A percentile compares a stretch with the other conserved stretches of the same genome.
phyloP scores from a whole-genome alignment of 176 grass and related monocot genomes.

The Zizania latifolia region DNA sequence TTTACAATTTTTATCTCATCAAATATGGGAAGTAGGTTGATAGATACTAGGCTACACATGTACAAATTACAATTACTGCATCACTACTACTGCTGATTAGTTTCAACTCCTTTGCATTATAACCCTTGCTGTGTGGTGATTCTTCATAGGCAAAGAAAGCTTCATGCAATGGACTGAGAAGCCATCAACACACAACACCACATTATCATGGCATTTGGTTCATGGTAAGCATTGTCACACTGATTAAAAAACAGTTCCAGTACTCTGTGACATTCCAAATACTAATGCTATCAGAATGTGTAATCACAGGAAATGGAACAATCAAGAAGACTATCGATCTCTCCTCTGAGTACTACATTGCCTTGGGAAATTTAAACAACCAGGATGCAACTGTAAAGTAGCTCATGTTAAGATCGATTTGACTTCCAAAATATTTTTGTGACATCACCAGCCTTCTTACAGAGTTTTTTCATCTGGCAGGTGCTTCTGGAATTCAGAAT shows the following conservation, averaged over 20 bases:
- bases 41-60: not conserved
- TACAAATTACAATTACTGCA: not conserved
- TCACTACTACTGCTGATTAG: not conserved
- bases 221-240: constrained; percentile 18
- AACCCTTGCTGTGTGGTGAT: not conserved
- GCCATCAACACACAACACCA: constrained; percentile 41
- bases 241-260: not conserved
- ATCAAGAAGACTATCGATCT: constrained; percentile 34
- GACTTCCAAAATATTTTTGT: not conserved
- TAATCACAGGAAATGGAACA: constrained; percentile 47
- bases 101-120: not conserved
- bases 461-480: constrained; percentile 26
- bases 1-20: not conserved
- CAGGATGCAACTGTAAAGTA: constrained; percentile 29
- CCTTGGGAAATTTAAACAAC: constrained; percentile 52
- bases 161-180: constrained; percentile 45
- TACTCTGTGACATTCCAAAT: not conserved
- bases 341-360: constrained; percentile 44
- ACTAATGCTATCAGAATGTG: not conserved
- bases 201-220: constrained; percentile 43
- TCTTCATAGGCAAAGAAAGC: constrained; percentile 39
- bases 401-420: not conserved
- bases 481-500: constrained; percentile 49
- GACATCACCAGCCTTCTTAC: not conserved
- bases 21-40: not conserved